phyloP scores from a whole-genome alignment of 331 rosid species.

The Cydonia oblonga region DNA sequence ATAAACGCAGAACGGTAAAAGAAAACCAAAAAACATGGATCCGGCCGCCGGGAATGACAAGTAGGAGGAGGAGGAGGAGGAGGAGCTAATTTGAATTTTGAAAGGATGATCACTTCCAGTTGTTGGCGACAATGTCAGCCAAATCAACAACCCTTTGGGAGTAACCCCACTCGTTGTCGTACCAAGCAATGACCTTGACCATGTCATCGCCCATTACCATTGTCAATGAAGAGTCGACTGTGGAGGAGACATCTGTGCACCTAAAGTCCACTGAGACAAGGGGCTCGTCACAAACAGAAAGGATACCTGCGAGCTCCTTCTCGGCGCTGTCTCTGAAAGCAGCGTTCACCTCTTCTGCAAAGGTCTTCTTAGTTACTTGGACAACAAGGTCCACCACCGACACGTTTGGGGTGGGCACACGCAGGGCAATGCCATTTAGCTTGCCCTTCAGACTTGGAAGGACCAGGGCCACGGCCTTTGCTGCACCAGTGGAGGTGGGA shows the following conservation, averaged over 20 bases:
- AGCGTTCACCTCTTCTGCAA: constrained; percentile 94
- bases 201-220: constrained; percentile 97
- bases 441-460: constrained; percentile 88
- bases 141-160: constrained; percentile 96
- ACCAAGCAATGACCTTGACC: constrained; percentile 99
- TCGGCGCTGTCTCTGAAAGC: constrained; percentile 85
- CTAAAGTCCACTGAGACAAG: constrained; percentile 87
- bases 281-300: constrained; percentile 89
- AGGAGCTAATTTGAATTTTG: not conserved
- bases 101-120: constrained; percentile 52
- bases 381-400: constrained; percentile 92
- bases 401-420: constrained; percentile 95
- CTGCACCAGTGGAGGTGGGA: constrained; percentile 98
- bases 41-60: not conserved
- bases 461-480: constrained; percentile 95
- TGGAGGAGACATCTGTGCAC: constrained; percentile 91
- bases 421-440: constrained; percentile 85
- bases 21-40: not conserved
- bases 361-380: constrained; percentile 85
- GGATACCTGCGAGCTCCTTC: constrained; percentile 64
- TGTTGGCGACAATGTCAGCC: constrained; percentile 92
- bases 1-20: not conserved
- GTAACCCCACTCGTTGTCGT: constrained; percentile 97
- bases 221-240: constrained; percentile 88
- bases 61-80: not conserved